Percentiles rank a stretch among this genome's conserved stretches.
These are phyloP conservation scores for Podaxis carcinomalis DNA, from an alignment of 768 basidiomycete genomes.

Conservation along the genomic window DNA sequence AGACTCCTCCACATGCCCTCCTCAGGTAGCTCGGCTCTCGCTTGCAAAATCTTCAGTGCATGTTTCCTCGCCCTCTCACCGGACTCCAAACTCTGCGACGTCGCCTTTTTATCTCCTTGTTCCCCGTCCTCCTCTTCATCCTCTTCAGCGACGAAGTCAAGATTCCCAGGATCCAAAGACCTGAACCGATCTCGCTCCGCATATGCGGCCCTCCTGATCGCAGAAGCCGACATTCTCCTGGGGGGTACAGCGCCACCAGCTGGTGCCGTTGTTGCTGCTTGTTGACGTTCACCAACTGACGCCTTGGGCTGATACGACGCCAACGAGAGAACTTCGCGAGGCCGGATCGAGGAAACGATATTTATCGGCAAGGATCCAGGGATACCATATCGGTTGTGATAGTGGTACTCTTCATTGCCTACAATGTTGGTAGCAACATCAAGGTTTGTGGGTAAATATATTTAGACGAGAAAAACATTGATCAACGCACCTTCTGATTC, in stretches of 20 bases:
- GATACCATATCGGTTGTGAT: slow-evolving; percentile 25
- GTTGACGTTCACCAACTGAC: slow-evolving; percentile 31
- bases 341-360: slow-evolving; percentile 38
- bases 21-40: slow-evolving; percentile 61
- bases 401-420: slow-evolving; percentile 1
- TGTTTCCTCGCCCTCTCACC: slow-evolving; percentile 50
- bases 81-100: slow-evolving; percentile 20
- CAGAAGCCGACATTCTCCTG: slow-evolving; percentile 37
- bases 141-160: slow-evolving; percentile 53
- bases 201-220: slow-evolving; percentile 58
- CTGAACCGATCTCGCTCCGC: slow-evolving; percentile 65
- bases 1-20: slow-evolving; percentile 83
- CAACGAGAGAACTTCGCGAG: slow-evolving; percentile 38
- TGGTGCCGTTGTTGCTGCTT: slow-evolving; percentile 25
- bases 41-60: slow-evolving; percentile 67
- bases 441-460: not conserved
- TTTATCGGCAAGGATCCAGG: slow-evolving; percentile 61
- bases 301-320: slow-evolving; percentile 58
- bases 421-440: not conserved
- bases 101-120: slow-evolving; percentile 17
- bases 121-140: slow-evolving; percentile 40
- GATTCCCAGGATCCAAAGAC: slow-evolving; percentile 62
- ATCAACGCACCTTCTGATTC: slow-evolving; percentile 7
- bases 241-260: slow-evolving; percentile 15
- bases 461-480: not conserved